phyloP scores from a whole-genome alignment of 2,329 filamentous ascomycete genomes.

The Apiospora phragmitis region DNA sequence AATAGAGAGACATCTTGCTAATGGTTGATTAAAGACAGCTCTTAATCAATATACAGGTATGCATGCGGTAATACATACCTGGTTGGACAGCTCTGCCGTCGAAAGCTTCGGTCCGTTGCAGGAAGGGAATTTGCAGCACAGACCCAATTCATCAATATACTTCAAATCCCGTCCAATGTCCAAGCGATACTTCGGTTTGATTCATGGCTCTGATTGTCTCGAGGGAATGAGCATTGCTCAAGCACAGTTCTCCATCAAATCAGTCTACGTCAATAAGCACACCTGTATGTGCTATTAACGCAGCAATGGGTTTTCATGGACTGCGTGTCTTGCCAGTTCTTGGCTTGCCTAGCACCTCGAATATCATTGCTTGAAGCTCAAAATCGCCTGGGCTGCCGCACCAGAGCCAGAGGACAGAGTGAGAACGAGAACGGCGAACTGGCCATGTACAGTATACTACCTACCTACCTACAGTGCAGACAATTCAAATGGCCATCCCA shows the following conservation, averaged over 20 bases:
- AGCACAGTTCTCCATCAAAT: background rate
- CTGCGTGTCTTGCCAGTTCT: background rate
- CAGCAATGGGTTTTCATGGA: background rate
- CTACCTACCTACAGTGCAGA: too few relatives aligned
- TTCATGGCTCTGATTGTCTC: background rate
- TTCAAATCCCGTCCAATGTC: background rate
- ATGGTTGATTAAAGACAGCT: background rate
- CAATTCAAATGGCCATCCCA: background rate
- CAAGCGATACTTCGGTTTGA: background rate
- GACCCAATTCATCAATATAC: conserved; percentile 1
- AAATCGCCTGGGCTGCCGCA: background rate
- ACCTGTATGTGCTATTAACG: background rate
- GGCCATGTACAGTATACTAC: too few relatives aligned
- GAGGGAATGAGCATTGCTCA: background rate
- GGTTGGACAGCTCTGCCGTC: background rate
- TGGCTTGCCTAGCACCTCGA: background rate
- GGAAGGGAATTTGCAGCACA: background rate
- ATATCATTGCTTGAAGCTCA: background rate
- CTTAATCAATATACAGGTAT: background rate
- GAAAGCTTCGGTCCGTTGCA: background rate
- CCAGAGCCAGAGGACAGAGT: background rate
- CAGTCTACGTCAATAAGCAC: background rate
- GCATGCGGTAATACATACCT: background rate
- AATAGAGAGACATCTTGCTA: background rate
- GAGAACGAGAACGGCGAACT: too few relatives aligned